Base-by-base conservation (phyloP, 1,284 basidiomycete genomes). In the Moesziomyces sp. region DNA sequence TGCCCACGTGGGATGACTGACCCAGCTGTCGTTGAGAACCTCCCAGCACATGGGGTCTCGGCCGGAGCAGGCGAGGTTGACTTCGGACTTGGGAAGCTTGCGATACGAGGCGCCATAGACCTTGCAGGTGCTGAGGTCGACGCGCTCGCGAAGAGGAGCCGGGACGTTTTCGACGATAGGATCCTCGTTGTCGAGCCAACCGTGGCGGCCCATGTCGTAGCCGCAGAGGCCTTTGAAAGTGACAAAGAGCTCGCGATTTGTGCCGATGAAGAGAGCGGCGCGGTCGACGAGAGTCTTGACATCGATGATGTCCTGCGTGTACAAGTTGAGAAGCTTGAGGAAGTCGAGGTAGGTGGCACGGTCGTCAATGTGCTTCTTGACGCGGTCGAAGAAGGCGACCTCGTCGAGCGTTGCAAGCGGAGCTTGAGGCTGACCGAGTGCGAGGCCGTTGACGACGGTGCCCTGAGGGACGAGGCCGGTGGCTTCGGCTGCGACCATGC, bases 1-100 rank as follows among this genome's bases (percentile, higher is more conserved):
- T 19, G 93, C 93, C 93, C 94, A 97, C 0, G 93, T 96, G 1
- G 96, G 96, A 85, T 99, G 94, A 21, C 94, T 97, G 26, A 98
- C 93, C 83, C 81, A 83, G 30, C 58, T 54, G 54, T 84, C 81
- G 72, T 84, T 99, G 58, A 99, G 89, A 19, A 99, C 94, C 50
- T 94, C 95, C 86, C 94, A 93, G 85, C 93, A 97, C 74, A 98
- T 91, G 72, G 94, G 90, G 81, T 98, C 95, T 42, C 97, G 91
- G 8, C 93, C 95, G 3, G 94, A 97, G 85, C 97, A 99, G 51
- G 93, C 92, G 30, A 97, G 86, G 58, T 90, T 89, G 79, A 92
- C 89, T 86, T 98, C 96, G 76, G 89, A 91, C 66, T 91, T 90
- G 21, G 94, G 94, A 54, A 98, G 87, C 84, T 90, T 90, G 75